Evolutionary conservation across 2,329 filamentous ascomycete species (phyloP), one percentile per base, ranked within the genome.

Genomic region (Magnaporthiopsis incrustans): DNA sequence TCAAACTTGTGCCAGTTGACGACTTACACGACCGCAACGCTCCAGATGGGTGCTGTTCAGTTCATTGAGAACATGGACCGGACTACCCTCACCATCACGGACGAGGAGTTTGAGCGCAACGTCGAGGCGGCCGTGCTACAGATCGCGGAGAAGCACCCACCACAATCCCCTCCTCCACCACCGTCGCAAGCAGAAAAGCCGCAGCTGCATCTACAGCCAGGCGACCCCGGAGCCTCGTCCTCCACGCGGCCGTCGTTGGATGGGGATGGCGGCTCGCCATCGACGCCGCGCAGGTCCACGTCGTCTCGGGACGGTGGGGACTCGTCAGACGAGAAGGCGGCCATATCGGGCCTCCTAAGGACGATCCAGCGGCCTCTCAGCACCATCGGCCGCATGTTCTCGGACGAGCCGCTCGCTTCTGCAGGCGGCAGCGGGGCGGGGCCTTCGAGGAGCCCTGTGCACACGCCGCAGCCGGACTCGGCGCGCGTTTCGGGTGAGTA

Each of bases 11-110:
- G n/a, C 7, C 30, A 30, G n/a, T n/a, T n/a, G 22, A 33, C 11
- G 33, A 35, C 56, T 57, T 27, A 57, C 22, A 38, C 12, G 22
- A 30, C 50, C 18, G 10, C 2, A n/a, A 35, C 26, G 25, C 44
- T 11, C 7, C 18, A 90, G 83, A 91, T 94, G 88, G 95, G 95
- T 63, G 95, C 92, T 56, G 89, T 99, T 61, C 92, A 97, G 71
- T 99, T 99, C 74, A 91, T 99, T 69, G 95, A 99, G 78, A 96
- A 91, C 66, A 88, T 99, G 76, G 95, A 99, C 75, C 89, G 93
- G 59, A 98, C 95, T 1, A 94, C 89, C 32, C 79, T 99, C 10
- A 98, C 95, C 1, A 95, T 99, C 62, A 89, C 89, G 2, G 93
- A 99, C 71, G 92, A 95, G 64, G 95, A 98, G 53, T 99, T 99